Conservation (phyloP, 2,329 filamentous ascomycete genomes). For the Cercospora sp. region DNA sequence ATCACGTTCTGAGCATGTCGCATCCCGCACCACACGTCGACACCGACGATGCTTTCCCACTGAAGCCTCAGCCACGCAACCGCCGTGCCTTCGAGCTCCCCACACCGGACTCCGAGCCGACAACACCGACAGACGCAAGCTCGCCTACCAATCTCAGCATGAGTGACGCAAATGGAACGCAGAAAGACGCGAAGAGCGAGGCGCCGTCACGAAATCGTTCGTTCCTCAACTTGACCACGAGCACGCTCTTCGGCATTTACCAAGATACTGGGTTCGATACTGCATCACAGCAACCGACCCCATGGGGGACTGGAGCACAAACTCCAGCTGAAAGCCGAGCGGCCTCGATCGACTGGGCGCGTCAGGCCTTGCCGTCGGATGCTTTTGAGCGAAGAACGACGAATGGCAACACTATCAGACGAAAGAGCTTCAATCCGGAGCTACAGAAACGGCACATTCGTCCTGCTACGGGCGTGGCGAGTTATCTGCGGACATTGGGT, state of each 20-base stretch:
- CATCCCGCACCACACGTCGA: conserved; percentile 30
- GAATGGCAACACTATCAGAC: conserved; percentile 27
- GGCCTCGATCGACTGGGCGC: conserved; percentile 32
- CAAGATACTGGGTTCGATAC: conserved; percentile 61
- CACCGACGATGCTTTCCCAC: conserved; percentile 26
- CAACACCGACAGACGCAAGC: conserved; percentile 22
- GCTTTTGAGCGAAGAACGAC: conserved; percentile 25
- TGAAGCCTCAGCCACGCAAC: conserved; percentile 63
- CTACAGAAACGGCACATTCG: conserved; percentile 21
- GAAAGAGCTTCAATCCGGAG: conserved; percentile 31
- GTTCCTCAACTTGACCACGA: conserved; percentile 80
- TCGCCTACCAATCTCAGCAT: conserved; percentile 36
- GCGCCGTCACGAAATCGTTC: conserved; percentile 65
- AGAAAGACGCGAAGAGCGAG: conserved; percentile 3
- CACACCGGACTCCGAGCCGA: conserved; percentile 36
- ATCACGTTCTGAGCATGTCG: conserved; percentile 25
- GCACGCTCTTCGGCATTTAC: conserved; percentile 91
- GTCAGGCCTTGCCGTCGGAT: conserved; percentile 28
- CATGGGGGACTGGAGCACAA: conserved; percentile 76
- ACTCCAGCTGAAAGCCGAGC: conserved; percentile 54
- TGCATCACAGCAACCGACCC: conserved; percentile 55
- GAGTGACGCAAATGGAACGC: not conserved
- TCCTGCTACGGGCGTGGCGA: conserved; percentile 32
- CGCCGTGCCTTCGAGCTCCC: conserved; percentile 67
- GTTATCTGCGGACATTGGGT: conserved; percentile 47